A percentile compares a stretch with the other conserved stretches of the same genome.
Evolutionary conservation across 495 filamentous ascomycete genomes (phyloP).

Genomic region (Saxophila tyrrhenica): DNA sequence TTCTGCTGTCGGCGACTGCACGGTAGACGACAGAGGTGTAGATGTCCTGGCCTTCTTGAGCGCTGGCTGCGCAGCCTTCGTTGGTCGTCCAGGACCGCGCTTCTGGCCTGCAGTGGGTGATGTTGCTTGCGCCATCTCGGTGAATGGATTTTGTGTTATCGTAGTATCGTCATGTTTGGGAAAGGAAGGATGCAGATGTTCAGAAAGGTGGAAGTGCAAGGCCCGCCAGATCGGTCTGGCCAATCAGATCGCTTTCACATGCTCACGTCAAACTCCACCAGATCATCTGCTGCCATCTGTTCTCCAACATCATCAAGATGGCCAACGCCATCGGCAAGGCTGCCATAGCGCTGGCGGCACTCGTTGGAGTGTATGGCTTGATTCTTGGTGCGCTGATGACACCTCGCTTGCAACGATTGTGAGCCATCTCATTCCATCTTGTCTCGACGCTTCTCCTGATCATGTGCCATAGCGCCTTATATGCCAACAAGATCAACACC

Average conservation of each 20-base stretch:
- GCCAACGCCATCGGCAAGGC: background rate
- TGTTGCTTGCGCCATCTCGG: background rate
- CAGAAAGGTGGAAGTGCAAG: no score
- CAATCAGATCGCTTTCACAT: no score
- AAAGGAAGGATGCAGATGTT: no score
- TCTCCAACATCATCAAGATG: background rate
- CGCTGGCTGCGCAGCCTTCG: slow-evolving; percentile 19
- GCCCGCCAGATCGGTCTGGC: no score
- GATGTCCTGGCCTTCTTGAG: slow-evolving; percentile 27
- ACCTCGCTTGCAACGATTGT: slow-evolving; percentile 48
- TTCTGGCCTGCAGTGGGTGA: slow-evolving; percentile 6
- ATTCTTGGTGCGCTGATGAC: slow-evolving; percentile 29
- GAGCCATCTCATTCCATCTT: slow-evolving; percentile 23
- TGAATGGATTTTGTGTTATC: no score
- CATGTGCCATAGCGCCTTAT: slow-evolving; percentile 49
- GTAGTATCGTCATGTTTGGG: no score
- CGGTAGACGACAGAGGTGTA: background rate
- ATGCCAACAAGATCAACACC: slow-evolving; percentile 63
- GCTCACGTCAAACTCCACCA: background rate
- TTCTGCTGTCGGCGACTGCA: background rate
- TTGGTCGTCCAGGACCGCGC: background rate
- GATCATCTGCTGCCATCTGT: background rate
- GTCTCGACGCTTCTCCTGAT: background rate
- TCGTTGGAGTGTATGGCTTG: slow-evolving; percentile 11
- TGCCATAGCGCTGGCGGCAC: background rate